These are phyloP conservation scores for Verticillium zaregamsianum DNA, from an alignment of 2,329 filamentous ascomycete species.

Conservation along the genomic window DNA sequence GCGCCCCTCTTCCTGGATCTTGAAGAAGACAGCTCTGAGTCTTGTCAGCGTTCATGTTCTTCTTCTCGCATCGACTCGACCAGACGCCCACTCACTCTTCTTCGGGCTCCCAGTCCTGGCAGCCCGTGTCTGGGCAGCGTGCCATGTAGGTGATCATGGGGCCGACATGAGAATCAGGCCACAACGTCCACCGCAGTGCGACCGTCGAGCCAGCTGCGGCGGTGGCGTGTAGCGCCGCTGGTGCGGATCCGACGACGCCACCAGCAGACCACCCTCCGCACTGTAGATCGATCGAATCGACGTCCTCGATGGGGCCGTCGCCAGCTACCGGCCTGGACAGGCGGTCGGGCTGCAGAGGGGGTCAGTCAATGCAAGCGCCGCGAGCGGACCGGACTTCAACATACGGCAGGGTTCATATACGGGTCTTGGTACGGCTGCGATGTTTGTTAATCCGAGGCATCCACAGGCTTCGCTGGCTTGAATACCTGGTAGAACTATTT, in stretches of 20 bases:
- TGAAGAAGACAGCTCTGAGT: constrained; percentile 48
- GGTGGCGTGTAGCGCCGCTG: constrained; percentile 49
- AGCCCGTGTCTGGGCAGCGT: constrained; percentile 47
- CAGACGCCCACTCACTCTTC: constrained; percentile 16
- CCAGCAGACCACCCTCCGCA: constrained; percentile 50
- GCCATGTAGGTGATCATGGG: constrained; percentile 59
- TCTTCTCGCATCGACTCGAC: not conserved
- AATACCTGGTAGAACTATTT: constrained; percentile 26
- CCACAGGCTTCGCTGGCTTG: not conserved
- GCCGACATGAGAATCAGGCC: constrained; percentile 46
- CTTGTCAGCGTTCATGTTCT: constrained; percentile 12
- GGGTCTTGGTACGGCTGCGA: constrained; percentile 18
- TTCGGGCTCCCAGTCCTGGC: constrained; percentile 43
- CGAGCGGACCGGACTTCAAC: not conserved
- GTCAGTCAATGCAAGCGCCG: not conserved
- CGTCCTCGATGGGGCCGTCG: constrained; percentile 53
- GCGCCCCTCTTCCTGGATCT: constrained; percentile 46
- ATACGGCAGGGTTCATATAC: constrained; percentile 7
- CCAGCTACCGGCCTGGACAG: constrained; percentile 54
- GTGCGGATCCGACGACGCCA: constrained; percentile 41
- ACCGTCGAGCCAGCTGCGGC: constrained; percentile 50
- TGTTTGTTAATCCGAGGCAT: not conserved
- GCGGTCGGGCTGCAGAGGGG: constrained; percentile 6
- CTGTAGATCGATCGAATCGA: constrained; percentile 49
- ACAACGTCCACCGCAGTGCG: constrained; percentile 50